These are phyloP conservation scores for Alternaria metachromatica DNA, from an alignment of 2,329 filamentous ascomycete genomes.

Conservation along the genomic window DNA sequence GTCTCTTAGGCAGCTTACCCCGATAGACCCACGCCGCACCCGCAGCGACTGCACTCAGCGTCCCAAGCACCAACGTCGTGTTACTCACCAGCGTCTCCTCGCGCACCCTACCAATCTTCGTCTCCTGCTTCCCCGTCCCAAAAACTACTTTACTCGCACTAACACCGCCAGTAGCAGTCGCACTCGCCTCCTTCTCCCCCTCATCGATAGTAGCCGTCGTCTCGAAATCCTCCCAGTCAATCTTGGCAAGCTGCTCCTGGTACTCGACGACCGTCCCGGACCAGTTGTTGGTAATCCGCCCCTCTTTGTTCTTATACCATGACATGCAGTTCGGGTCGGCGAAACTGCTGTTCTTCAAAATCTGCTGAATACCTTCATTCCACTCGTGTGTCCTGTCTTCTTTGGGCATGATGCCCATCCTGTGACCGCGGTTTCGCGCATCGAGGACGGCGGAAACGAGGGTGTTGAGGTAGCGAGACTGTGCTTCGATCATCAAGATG, in stretches of 20 bases:
- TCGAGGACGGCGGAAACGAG: slow-evolving; percentile 58
- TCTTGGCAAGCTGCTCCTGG: slow-evolving; percentile 54
- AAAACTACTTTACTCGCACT: slow-evolving; percentile 44
- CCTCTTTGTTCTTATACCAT: slow-evolving; percentile 65
- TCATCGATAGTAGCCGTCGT: slow-evolving; percentile 13
- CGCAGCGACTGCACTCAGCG: slow-evolving; percentile 45
- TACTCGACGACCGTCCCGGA: slow-evolving; percentile 62
- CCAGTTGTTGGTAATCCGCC: slow-evolving; percentile 66
- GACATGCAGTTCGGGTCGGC: slow-evolving; percentile 61
- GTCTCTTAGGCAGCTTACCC: slow-evolving; percentile 18
- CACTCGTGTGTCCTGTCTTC: slow-evolving; percentile 49
- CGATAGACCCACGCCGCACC: slow-evolving; percentile 43
- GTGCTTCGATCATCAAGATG: slow-evolving; percentile 68
- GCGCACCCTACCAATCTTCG: slow-evolving; percentile 51
- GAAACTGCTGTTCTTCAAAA: slow-evolving; percentile 56
- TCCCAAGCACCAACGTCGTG: slow-evolving; percentile 44
- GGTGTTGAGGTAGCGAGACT: slow-evolving; percentile 61
- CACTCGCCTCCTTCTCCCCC: background rate
- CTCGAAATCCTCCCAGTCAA: slow-evolving; percentile 57
- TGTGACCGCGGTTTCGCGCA: slow-evolving; percentile 50
- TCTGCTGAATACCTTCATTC: slow-evolving; percentile 56
- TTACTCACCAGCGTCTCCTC: slow-evolving; percentile 55
- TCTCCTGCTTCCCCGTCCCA: slow-evolving; percentile 42
- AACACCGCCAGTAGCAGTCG: background rate
- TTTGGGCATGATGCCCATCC: slow-evolving; percentile 57